phyloP scores from a whole-genome alignment of 2,329 filamentous ascomycete genomes.

The Beauveria varroae region DNA sequence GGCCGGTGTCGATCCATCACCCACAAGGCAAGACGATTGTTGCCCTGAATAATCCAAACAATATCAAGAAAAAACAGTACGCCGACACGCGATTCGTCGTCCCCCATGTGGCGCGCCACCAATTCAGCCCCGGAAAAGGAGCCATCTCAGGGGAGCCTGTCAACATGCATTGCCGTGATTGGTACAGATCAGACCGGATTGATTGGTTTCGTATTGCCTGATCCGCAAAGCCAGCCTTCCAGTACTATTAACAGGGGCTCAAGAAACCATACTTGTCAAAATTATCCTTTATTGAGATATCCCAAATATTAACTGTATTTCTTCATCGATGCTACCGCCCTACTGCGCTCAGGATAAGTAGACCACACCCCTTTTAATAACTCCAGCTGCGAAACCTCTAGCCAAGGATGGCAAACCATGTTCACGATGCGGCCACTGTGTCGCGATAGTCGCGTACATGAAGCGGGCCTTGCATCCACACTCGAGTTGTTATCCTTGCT shows the following conservation, averaged over 20 bases:
- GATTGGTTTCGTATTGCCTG: background rate
- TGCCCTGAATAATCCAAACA: background rate
- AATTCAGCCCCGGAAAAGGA: background rate
- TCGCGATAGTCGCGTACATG: too few relatives aligned
- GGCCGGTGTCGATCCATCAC: too few relatives aligned
- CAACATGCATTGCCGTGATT: background rate
- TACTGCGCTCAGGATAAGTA: too few relatives aligned
- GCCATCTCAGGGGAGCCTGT: constrained; percentile 1
- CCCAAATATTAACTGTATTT: background rate
- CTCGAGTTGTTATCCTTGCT: too few relatives aligned
- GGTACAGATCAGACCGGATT: background rate
- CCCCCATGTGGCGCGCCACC: background rate
- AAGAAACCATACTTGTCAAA: background rate
- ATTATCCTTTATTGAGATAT: background rate
- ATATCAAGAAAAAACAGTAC: background rate
- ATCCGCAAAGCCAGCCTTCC: background rate
- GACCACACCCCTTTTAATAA: too few relatives aligned
- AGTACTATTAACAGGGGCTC: background rate
- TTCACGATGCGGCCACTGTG: too few relatives aligned
- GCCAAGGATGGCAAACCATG: too few relatives aligned
- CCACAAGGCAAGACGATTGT: too few relatives aligned
- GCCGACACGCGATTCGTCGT: background rate
- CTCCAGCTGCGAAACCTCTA: too few relatives aligned
- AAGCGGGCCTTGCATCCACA: too few relatives aligned
- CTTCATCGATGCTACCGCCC: background rate